Conservation (phyloP, 345 rosid genomes). For the Nasturtium officinale region DNA sequence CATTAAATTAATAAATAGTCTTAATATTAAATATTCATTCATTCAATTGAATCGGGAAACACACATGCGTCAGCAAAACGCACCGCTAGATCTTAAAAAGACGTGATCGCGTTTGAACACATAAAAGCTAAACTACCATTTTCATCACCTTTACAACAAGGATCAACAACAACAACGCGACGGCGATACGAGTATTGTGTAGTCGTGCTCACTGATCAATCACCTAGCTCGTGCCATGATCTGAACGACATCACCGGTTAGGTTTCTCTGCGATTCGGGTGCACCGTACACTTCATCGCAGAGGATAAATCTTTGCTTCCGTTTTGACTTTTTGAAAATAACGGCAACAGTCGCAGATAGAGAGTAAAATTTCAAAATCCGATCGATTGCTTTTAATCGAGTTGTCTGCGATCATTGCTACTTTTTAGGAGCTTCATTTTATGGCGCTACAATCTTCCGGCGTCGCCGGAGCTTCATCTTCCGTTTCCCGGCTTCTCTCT, state of each 20-base stretch:
- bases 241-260: constrained; percentile 3
- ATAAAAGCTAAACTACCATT: not conserved
- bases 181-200: constrained; percentile 30
- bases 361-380: constrained; percentile 17
- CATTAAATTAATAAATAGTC: too few species aligned
- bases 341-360: constrained; percentile 35
- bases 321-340: constrained; percentile 30
- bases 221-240: constrained; percentile 11
- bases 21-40: not conserved
- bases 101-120: constrained; percentile 28
- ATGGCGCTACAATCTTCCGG: constrained; percentile 45
- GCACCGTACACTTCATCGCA: constrained; percentile 10
- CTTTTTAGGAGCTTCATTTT: constrained; percentile 34
- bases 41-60: not conserved
- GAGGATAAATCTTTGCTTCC: constrained; percentile 20
- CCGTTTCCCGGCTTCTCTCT: constrained; percentile 53
- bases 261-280: constrained; percentile 27
- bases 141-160: constrained; percentile 15
- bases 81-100: constrained; percentile 21
- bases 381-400: constrained; percentile 22
- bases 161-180: not conserved
- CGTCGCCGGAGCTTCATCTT: constrained; percentile 42
- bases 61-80: constrained; percentile 37
- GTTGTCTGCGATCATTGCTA: constrained; percentile 2
- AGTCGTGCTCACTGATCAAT: constrained; percentile 33